phyloP scores from a whole-genome alignment of 192 early-diverging fungal species.

The Haplosporangium gracile region DNA sequence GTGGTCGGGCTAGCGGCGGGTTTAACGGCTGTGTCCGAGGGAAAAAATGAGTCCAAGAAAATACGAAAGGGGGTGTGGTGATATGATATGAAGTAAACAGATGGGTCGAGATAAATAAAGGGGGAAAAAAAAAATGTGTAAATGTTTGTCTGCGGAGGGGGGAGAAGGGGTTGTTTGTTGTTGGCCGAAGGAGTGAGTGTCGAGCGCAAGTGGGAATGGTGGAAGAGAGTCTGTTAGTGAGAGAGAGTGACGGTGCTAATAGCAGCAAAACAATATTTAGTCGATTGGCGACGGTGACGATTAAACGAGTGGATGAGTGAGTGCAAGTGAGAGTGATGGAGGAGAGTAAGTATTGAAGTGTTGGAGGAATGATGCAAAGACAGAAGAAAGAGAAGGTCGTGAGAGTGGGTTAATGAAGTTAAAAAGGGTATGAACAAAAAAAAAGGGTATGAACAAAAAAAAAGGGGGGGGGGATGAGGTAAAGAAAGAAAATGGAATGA shows the following conservation, averaged over 20 bases:
- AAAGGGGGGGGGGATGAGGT: background rate
- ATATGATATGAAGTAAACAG: background rate
- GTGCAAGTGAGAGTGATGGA: background rate
- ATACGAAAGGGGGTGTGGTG: too few relatives aligned
- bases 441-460: background rate
- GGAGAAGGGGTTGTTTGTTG: background rate
- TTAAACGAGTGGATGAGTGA: background rate
- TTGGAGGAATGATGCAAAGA: background rate
- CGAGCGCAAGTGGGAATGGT: background rate
- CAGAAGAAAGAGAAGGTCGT: too few relatives aligned
- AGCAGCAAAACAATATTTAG: background rate
- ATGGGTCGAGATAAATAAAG: conserved; percentile 1
- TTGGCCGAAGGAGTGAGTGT: background rate
- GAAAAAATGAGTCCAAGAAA: background rate
- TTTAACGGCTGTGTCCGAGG: background rate
- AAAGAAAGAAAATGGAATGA: too few relatives aligned
- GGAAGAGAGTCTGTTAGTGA: background rate
- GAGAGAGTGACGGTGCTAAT: background rate
- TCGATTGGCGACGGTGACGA: background rate
- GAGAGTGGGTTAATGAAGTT: background rate
- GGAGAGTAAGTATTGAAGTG: background rate
- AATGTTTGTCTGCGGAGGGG: background rate
- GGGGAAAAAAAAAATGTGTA: background rate
- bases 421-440: background rate
- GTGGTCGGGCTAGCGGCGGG: background rate